phyloP scores from a whole-genome alignment of 805 yeast genomes.

The Candida tibetensis region DNA sequence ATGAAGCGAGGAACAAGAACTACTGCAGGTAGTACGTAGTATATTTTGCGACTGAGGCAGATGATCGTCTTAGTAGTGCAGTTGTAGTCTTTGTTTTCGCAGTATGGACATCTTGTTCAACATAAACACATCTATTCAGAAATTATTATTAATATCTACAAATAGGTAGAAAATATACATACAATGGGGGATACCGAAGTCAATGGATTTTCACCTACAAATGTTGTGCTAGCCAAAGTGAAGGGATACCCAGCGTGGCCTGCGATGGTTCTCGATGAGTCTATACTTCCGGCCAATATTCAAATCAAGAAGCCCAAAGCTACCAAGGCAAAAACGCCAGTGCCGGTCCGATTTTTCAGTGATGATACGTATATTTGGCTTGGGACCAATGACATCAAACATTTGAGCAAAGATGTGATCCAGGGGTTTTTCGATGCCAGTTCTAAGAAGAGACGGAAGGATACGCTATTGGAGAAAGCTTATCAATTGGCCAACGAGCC shows the following conservation, averaged over 20 bases:
- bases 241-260: slow-evolving; percentile 94
- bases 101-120: too few relatives aligned
- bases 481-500: slow-evolving; percentile 51
- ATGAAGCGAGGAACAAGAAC: too few relatives aligned
- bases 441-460: slow-evolving; percentile 33
- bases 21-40: too few relatives aligned
- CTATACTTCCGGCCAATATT: slow-evolving; percentile 58
- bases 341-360: slow-evolving; percentile 66
- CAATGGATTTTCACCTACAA: slow-evolving; percentile 5
- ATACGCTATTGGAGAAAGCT: slow-evolving; percentile 47
- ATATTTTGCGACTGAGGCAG: too few relatives aligned
- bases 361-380: slow-evolving; percentile 77
- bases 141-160: too few relatives aligned
- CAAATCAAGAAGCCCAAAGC: slow-evolving; percentile 48
- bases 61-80: too few relatives aligned
- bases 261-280: slow-evolving; percentile 67
- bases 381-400: slow-evolving; percentile 47
- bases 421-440: slow-evolving; percentile 28
- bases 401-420: slow-evolving; percentile 43
- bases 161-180: too few relatives aligned
- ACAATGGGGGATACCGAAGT: not conserved
- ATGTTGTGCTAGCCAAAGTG: slow-evolving; percentile 63
- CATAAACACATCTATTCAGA: too few relatives aligned
- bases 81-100: too few relatives aligned
- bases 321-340: slow-evolving; percentile 12